These are phyloP conservation scores for Didymella segeticola DNA, from an alignment of 2,329 filamentous ascomycete species.

Conservation along the genomic window DNA sequence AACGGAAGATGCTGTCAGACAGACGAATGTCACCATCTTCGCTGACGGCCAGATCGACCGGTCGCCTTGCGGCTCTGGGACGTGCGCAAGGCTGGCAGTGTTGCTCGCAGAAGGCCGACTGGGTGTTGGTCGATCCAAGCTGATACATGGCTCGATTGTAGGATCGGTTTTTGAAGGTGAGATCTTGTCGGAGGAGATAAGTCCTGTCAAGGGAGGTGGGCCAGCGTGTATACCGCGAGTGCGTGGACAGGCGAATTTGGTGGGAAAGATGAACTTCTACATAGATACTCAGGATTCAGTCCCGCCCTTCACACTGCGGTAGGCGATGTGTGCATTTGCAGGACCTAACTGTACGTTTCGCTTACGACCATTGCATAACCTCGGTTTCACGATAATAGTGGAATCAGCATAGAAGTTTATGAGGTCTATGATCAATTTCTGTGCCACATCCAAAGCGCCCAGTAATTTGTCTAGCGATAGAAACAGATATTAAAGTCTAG, in stretches of 20 bases:
- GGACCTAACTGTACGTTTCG: too few species aligned
- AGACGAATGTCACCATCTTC: slow-evolving; percentile 19
- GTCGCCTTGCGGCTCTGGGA: slow-evolving; percentile 21
- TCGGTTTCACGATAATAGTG: too few species aligned
- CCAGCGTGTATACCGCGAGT: slow-evolving; percentile 17
- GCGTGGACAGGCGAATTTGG: slow-evolving; percentile 14
- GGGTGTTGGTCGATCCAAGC: slow-evolving; percentile 3
- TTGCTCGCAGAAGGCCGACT: slow-evolving; percentile 13
- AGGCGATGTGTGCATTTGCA: too few species aligned
- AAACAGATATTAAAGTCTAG: neutral
- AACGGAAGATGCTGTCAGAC: neutral
- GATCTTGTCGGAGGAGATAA: slow-evolving; percentile 4
- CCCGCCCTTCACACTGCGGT: slow-evolving; percentile 10
- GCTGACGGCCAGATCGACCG: slow-evolving; percentile 20
- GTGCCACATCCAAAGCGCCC: neutral
- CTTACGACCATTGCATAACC: too few species aligned
- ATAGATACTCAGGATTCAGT: slow-evolving; percentile 14
- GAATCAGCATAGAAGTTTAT: neutral
- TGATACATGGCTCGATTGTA: slow-evolving; percentile 26
- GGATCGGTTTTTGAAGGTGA: slow-evolving; percentile 17
- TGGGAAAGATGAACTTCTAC: slow-evolving; percentile 18
- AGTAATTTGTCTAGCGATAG: neutral
- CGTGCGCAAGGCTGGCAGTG: slow-evolving; percentile 16
- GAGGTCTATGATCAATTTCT: neutral
- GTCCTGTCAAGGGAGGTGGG: slow-evolving; percentile 8